These are phyloP conservation scores for Gracilaria gracilis DNA, from an alignment of 23 red algal genomes.

Conservation along the genomic window DNA sequence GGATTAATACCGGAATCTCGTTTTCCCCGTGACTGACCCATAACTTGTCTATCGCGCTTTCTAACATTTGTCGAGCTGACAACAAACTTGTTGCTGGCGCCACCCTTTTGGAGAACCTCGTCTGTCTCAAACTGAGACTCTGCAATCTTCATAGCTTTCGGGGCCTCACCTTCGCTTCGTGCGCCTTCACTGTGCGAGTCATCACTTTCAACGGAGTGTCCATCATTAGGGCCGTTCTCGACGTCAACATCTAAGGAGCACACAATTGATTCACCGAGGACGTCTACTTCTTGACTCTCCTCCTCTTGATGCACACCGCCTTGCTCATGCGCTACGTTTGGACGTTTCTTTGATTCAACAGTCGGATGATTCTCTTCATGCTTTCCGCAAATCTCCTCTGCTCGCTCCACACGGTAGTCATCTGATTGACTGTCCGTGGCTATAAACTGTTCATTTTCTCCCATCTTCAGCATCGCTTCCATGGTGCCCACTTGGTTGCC, in stretches of 20 bases:
- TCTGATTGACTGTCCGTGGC: constrained; percentile 18
- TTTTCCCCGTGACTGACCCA: constrained; percentile 18
- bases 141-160: background rate
- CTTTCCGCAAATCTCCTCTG: background rate
- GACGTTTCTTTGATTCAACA: background rate
- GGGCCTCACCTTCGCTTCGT: background rate
- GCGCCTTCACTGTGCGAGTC: background rate
- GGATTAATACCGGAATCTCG: constrained; percentile 55
- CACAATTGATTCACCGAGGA: constrained; percentile 50
- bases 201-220: background rate
- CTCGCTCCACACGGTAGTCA: constrained; percentile 43
- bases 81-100: constrained; percentile 54
- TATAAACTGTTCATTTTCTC: constrained; percentile 41
- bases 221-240: background rate
- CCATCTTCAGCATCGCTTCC: constrained; percentile 70
- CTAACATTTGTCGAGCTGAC: constrained; percentile 41
- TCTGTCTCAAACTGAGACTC: constrained; percentile 62
- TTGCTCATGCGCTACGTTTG: background rate
- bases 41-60: constrained; percentile 48
- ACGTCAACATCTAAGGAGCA: constrained; percentile 47
- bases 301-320: background rate
- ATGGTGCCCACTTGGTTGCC: constrained; percentile 47
- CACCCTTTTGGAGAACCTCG: constrained; percentile 44
- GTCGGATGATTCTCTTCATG: background rate
- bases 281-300: constrained; percentile 35